Evolutionary conservation across 768 basidiomycete genomes (phyloP).

Genomic region (Kondoa malvinella): DNA sequence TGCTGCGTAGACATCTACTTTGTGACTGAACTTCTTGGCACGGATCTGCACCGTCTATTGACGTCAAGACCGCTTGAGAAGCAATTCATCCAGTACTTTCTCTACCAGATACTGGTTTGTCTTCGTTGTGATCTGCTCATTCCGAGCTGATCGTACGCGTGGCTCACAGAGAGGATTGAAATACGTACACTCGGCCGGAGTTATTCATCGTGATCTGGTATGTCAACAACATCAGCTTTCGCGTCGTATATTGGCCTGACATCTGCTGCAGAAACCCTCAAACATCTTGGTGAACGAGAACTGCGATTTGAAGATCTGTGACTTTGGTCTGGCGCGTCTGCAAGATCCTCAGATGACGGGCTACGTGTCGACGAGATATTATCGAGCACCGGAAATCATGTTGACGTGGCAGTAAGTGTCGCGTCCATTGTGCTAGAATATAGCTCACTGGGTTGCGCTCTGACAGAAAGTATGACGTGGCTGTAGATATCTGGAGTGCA

Average conservation of each 20-base stretch:
- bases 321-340: constrained; percentile 94
- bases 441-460: too few relatives aligned
- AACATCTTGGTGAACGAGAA: constrained; percentile 99
- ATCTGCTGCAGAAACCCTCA: constrained; percentile 65
- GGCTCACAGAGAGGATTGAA: constrained; percentile 69
- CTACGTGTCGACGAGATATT: constrained; percentile 96
- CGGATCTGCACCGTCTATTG: constrained; percentile 89
- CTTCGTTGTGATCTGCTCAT: constrained; percentile 25
- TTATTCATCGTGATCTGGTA: constrained; percentile 90
- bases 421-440: background rate
- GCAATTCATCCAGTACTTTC: constrained; percentile 98
- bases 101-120: constrained; percentile 96
- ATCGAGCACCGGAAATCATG: constrained; percentile 99
- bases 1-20: constrained; percentile 59
- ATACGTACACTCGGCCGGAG: constrained; percentile 98
- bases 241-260: background rate
- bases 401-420: constrained; percentile 67
- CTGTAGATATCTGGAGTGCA: constrained; percentile 95
- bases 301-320: constrained; percentile 98
- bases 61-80: constrained; percentile 95
- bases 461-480: background rate
- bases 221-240: constrained; percentile 27
- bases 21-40: constrained; percentile 93
- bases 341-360: constrained; percentile 99
- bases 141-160: background rate